These are phyloP conservation scores for Apocynum venetum DNA, from an alignment of 257 asterid species.

Conservation along the genomic window DNA sequence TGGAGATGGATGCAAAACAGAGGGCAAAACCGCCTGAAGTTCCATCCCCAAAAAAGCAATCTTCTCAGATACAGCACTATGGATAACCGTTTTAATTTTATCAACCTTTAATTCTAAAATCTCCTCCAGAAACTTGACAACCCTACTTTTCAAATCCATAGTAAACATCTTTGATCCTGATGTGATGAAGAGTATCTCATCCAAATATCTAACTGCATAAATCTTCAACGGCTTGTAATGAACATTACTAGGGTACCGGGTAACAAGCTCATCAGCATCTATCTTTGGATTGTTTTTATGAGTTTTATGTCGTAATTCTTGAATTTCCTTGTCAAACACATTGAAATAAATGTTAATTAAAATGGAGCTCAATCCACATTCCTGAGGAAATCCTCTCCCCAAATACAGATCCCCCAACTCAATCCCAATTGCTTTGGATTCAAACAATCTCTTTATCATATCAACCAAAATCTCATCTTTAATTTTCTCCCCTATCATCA, in stretches of 20 bases:
- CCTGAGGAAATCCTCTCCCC: slow-evolving; percentile 87
- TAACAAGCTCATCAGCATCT: slow-evolving; percentile 36
- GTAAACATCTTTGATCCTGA: slow-evolving; percentile 69
- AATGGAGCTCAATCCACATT: slow-evolving; percentile 65
- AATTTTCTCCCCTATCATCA: slow-evolving; percentile 57
- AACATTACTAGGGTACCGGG: slow-evolving; percentile 24
- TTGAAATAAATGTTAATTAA: slow-evolving; percentile 63
- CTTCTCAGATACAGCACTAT: slow-evolving; percentile 82
- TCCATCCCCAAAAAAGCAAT: slow-evolving; percentile 89
- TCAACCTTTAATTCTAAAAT: slow-evolving; percentile 59
- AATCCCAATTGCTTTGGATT: slow-evolving; percentile 33
- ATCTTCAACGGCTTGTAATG: slow-evolving; percentile 72
- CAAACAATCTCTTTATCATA: slow-evolving; percentile 49
- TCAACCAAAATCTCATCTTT: slow-evolving; percentile 47
- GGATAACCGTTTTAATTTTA: slow-evolving; percentile 54
- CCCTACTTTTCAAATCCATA: slow-evolving; percentile 55
- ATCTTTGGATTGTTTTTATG: slow-evolving; percentile 47
- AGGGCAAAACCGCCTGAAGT: slow-evolving; percentile 89
- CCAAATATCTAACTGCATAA: slow-evolving; percentile 72
- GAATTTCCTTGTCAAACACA: slow-evolving; percentile 65
- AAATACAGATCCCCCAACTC: slow-evolving; percentile 48
- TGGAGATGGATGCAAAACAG: slow-evolving; percentile 58
- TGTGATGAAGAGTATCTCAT: slow-evolving; percentile 76
- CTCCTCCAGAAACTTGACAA: slow-evolving; percentile 44
- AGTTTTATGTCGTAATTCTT: slow-evolving; percentile 47